Base-by-base conservation (phyloP, 192 early-diverging fungal species). In the Coemansia sp. region DNA sequence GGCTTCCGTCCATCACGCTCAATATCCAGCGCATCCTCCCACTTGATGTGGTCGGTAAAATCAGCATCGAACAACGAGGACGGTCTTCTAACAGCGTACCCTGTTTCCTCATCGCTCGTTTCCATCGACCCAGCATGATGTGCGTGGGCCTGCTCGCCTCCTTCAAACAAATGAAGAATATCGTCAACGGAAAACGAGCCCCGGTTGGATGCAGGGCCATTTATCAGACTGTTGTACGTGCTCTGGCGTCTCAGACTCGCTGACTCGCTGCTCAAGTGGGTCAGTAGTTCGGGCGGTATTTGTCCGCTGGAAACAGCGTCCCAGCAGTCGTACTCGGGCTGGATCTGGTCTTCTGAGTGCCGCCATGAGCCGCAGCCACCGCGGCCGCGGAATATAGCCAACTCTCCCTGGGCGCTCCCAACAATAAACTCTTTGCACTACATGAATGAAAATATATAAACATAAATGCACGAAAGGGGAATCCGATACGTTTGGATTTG, bases 391-490 rank as follows among this genome's bases (percentile, higher is more conserved):
- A 83, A 83, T 18, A 83, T 73, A 11, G 81, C 81, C 73, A 83
- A 67, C 52, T 83, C 76, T 19, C 81, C 81, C 65, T 83, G 76
- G 5, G 78, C 76, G 46, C 73, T 83, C 4, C 81, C 81, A 45
- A 83, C 81, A 18, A 83, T 76, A 72, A 83, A 83, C 68, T 83
- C 81, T 9, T 83, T 83, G 62, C 80, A 82, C 80, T 82, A 82
- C 58, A 65, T 1, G 46, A 32, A 32, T 4, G 32, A 32, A 32
- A 32, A 32, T 4, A 32, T 32, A 32, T 4, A 32, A 32, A 32
- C 4, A 32, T 2, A 32, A 32, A 32, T 32, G 32, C 32, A 32
- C 32, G 2, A 9, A 40, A 26, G 9, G 6, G 5, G 2, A 46
- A 54, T 6, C 10, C 41, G 26, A 41, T 19, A 43, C 9, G 52